phyloP scores from a whole-genome alignment of 306 rosid genomes.

The Lupinus albus region DNA sequence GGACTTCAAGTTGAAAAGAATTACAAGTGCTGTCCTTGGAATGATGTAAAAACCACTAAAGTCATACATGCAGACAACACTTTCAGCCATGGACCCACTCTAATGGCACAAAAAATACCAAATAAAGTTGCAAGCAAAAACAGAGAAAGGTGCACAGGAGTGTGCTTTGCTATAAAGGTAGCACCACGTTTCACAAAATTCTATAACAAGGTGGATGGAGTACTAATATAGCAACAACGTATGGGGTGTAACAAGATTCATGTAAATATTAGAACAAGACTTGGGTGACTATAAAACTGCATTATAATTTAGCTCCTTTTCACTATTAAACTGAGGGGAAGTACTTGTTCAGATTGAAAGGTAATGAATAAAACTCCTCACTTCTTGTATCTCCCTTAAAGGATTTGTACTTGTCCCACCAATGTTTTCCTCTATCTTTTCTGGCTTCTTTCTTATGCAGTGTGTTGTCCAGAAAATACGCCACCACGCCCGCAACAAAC shows the following conservation, averaged over 20 bases:
- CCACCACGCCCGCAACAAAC: slow-evolving; percentile 82
- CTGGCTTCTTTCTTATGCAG: slow-evolving; percentile 54
- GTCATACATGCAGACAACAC: too few relatives aligned
- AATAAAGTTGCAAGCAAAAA: too few relatives aligned
- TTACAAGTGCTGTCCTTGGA: too few relatives aligned
- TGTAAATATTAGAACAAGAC: slow-evolving; percentile 38
- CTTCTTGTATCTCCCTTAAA: slow-evolving; percentile 81
- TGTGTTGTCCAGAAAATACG: slow-evolving; percentile 89
- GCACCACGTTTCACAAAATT: too few relatives aligned
- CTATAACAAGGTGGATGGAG: slow-evolving; percentile 39
- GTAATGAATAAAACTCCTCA: slow-evolving; percentile 89
- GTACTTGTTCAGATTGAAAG: slow-evolving; percentile 92
- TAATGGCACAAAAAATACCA: too few relatives aligned
- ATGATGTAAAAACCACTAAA: too few relatives aligned
- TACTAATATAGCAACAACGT: slow-evolving; percentile 41
- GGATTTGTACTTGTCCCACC: slow-evolving; percentile 95
- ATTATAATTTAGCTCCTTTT: slow-evolving; percentile 25
- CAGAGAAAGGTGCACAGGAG: too few relatives aligned
- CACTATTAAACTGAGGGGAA: slow-evolving; percentile 82
- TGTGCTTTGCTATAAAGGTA: too few relatives aligned
- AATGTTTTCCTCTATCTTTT: slow-evolving; percentile 92
- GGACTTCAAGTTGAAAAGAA: too few relatives aligned
- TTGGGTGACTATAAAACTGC: slow-evolving; percentile 42
- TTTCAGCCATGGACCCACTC: too few relatives aligned
- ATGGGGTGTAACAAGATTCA: slow-evolving; percentile 39